A percentile compares a stretch with the other conserved stretches of the same genome.
Conservation (phyloP, 2,329 filamentous ascomycete species). For the Trichoderma simmonsii region DNA sequence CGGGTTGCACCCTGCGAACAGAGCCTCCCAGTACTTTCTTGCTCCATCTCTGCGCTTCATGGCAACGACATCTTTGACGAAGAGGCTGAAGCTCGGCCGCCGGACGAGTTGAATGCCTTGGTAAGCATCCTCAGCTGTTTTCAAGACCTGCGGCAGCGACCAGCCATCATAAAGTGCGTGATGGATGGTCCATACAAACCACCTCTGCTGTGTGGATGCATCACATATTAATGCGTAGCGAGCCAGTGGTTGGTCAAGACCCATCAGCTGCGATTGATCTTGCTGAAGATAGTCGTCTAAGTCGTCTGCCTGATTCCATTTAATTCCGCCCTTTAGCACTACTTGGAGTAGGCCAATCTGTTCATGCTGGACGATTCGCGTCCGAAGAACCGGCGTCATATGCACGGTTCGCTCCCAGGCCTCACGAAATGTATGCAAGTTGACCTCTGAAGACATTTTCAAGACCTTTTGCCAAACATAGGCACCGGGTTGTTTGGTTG, state of each 20-base stretch:
- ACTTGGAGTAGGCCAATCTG: slow-evolving; percentile 42
- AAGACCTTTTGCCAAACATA: slow-evolving; percentile 23
- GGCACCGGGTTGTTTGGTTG: slow-evolving; percentile 23
- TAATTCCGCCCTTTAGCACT: slow-evolving; percentile 36
- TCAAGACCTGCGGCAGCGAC: neutral
- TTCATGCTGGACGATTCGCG: slow-evolving; percentile 44
- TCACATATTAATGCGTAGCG: neutral
- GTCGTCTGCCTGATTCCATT: neutral
- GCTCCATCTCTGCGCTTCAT: no score
- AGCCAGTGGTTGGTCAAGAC: neutral
- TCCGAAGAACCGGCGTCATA: slow-evolving; percentile 37
- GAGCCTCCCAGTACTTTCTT: no score
- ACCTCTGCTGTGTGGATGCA: no score
- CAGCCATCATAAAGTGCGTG: slow-evolving; percentile 11
- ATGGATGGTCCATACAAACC: slow-evolving; percentile 5
- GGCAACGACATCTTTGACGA: no score
- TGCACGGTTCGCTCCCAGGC: neutral
- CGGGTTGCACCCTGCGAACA: no score
- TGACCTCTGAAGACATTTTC: slow-evolving; percentile 22
- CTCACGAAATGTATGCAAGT: no score
- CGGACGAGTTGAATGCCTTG: no score
- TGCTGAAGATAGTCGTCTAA: slow-evolving; percentile 4
- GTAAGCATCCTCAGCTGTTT: neutral
- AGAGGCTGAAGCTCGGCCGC: no score
- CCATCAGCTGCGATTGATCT: neutral